Base-by-base conservation (phyloP, 2,329 filamentous ascomycete genomes). In the Parasarocladium wereldwijsianum region DNA sequence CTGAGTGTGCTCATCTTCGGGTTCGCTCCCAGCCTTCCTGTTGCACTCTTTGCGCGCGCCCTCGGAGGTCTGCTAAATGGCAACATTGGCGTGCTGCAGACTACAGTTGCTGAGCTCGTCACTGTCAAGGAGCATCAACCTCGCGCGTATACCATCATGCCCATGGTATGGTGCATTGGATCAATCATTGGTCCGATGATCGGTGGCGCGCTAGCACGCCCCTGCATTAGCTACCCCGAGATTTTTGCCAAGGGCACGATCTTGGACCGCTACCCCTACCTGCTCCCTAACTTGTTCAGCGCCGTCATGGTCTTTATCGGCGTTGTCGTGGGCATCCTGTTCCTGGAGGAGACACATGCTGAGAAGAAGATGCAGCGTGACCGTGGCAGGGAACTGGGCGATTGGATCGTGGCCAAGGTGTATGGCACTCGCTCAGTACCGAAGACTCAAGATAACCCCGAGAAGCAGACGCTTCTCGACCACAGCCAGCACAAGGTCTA, bases 81-180 rank as follows among this genome's bases (percentile, higher is more conserved):
- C 38, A 96, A 96, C 53, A 93, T 94, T 46, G 87, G 86, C 27
- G 87, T 94, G 3, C 64, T 96, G 41, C 84, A 94, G 51, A 96
- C 87, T 5, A 96, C 87, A 0, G 85, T 98, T 21, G 84, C 84
- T 12, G 90, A 98, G 52, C 66, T 98, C 36, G 79, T 96, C 16
- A 93, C 83, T 4, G 77, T 81, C 36, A 93, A 93, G 56, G 80
- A 87, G 52, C 85, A 96, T 50, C 86, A 96, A 52, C 80, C 86
- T 41, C 82, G 83, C 43, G 90, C 87, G 29, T 98, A 93, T 57
- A 84, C 87, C 9, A 86, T 96, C 42, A 94, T 98, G 85, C 90
- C 90, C 6, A 84, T 93, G 50, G 83, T 96, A 16, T 98, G 90
- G 90, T 94, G 86, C 49, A 67, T 98, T 46, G 90, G 90, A 43